Evolutionary conservation across 2,329 filamentous ascomycete species (phyloP), one percentile per base, ranked within the genome.

Genomic region (Sphaerulina musiva): DNA sequence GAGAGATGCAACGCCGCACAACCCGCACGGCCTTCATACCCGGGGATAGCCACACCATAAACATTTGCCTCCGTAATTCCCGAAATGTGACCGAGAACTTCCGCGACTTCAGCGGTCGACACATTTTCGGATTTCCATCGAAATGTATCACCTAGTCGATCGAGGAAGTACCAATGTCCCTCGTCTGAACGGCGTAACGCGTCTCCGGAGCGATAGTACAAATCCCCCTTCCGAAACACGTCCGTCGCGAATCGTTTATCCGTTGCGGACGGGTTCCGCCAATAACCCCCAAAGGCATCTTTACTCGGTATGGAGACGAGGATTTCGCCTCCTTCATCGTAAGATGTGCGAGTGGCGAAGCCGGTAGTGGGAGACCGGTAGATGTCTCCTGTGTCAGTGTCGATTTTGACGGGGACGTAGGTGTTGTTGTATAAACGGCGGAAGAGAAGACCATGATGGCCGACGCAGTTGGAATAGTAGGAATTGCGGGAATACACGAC

Each of bases 291-390:
- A 66, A 87, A 90, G 4, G 73, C 74, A 6, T 77, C 70, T 6
- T 81, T 77, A 46, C 77, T 70, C 0, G 81, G 78, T 4, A 86
- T 74, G 0, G 76, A 71, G 12, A 89, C 81, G 17, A 91, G 71
- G 7, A 90, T 86, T 70, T 91, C 87, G 8, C 87, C 86, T 2
- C 86, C 86, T 38, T 81, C 75, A 11, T 82, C 80, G 64, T 86
- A 86, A 0, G 82, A 70, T 44, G 79, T 77, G 32, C 85, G 78
- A 38, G 73, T 72, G 0, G 80, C 86, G 58, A 87, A 86, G 0
- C 86, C 85, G 0, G 85, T 88, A 60, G 78, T 77, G 0, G 80
- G 75, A 64, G 89, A 80, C 6, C 86, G 78, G 46, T 76, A 74
- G 46, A 89, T 81, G 38, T 84, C 82, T 6, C 83, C 84, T 0